phyloP scores from a whole-genome alignment of 2,329 filamentous ascomycete species.

The Corniculantispora saksenae region DNA sequence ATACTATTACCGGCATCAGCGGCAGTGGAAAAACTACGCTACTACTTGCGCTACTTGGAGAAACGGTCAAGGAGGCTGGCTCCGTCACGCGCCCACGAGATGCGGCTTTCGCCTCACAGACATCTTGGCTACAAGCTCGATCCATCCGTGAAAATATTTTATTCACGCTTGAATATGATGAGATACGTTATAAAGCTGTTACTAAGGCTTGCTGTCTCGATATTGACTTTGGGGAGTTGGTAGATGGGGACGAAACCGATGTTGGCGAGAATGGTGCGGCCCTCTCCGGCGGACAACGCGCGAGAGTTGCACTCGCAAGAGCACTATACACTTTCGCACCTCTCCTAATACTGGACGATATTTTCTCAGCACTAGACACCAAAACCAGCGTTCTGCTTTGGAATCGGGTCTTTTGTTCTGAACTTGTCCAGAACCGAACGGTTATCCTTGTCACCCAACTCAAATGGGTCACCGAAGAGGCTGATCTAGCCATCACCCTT shows the following conservation, averaged over 20 bases:
- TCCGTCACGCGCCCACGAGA: constrained; percentile 50
- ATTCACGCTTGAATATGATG: constrained; percentile 53
- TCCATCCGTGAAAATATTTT: constrained; percentile 57
- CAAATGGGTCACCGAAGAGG: constrained; percentile 53
- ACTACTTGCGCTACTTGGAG: constrained; percentile 54
- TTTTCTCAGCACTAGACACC: constrained; percentile 62
- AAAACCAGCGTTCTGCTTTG: constrained; percentile 59
- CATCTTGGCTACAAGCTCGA: constrained; percentile 58
- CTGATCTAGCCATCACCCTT: constrained; percentile 47
- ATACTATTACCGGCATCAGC: constrained; percentile 54
- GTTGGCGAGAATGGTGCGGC: constrained; percentile 58
- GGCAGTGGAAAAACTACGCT: constrained; percentile 61
- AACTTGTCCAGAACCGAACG: constrained; percentile 55
- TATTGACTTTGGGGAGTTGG: constrained; percentile 52
- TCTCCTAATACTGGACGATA: constrained; percentile 58
- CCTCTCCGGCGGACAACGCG: constrained; percentile 58
- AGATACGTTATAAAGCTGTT: constrained; percentile 54
- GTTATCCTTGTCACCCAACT: constrained; percentile 59
- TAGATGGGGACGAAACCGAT: constrained; percentile 51
- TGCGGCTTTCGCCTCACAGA: constrained; percentile 58
- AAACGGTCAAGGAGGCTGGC: constrained; percentile 52
- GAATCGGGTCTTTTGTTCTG: constrained; percentile 58
- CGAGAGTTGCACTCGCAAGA: constrained; percentile 56
- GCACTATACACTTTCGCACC: constrained; percentile 58
- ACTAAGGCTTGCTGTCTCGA: constrained; percentile 56